These are phyloP conservation scores for Bocquillonia castaneifolia DNA, from an alignment of 441 rosid genomes.

Conservation along the genomic window DNA sequence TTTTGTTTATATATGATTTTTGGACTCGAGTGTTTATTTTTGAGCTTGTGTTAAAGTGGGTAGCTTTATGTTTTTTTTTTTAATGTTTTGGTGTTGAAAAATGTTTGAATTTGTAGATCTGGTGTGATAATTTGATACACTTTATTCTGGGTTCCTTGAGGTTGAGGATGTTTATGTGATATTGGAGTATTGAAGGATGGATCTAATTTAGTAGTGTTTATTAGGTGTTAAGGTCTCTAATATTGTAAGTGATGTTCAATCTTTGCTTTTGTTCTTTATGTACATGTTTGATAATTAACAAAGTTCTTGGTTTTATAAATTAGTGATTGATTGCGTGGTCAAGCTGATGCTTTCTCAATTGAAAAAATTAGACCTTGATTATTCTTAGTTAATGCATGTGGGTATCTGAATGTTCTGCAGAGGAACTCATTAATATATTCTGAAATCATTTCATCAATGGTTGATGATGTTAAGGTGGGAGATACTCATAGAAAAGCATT, in stretches of 20 bases:
- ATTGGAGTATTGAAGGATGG: slow-evolving; percentile 21
- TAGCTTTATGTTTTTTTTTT: slow-evolving; percentile 1
- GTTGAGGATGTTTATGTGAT: slow-evolving; percentile 17
- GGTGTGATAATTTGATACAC: slow-evolving; percentile 19
- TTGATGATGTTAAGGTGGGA: not conserved
- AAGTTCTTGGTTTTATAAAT: slow-evolving; percentile 1
- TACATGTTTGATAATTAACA: not conserved
- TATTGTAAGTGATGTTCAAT: not conserved
- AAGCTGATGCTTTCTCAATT: slow-evolving; percentile 4
- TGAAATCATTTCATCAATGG: not conserved
- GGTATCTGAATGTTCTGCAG: not conserved
- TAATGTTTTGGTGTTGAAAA: slow-evolving; percentile 26
- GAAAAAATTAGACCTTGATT: not conserved
- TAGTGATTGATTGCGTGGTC: slow-evolving; percentile 4
- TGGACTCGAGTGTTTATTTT: not conserved
- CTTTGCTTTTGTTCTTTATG: not conserved
- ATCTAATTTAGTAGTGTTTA: slow-evolving; percentile 22
- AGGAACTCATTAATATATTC: not conserved
- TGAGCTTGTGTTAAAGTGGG: not conserved
- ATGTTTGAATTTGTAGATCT: slow-evolving; percentile 35
- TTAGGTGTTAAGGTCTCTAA: not conserved
- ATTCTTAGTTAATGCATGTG: slow-evolving; percentile 9
- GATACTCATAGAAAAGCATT: not conserved
- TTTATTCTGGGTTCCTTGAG: slow-evolving; percentile 19
- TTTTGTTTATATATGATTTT: not conserved